Base-by-base conservation (phyloP, 2,329 filamentous ascomycete species). In the Aspergillus fijiensis region DNA sequence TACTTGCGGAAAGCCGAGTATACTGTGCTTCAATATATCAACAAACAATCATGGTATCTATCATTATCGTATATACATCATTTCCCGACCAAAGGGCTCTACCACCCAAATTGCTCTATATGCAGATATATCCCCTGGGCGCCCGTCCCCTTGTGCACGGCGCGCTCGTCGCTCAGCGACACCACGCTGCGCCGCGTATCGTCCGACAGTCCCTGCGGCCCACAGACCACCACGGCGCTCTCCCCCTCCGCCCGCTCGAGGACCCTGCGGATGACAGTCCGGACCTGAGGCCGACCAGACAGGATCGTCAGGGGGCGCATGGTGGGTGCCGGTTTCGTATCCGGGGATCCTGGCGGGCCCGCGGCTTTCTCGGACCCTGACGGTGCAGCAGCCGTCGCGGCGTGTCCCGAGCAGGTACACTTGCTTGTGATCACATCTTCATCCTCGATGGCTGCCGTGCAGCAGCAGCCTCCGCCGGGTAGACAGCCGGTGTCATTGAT, bases 61-160 rank as follows among this genome's bases (percentile, higher is more conserved):
- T 51, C 25, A 29, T 51, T 45, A 31, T 45, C 39, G 16, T 45
- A 45, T 35, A 29, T 56, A 57, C 39, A n/a, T 50, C 29, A 39
- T 31, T 29, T 10, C 9, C 27, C 27, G 9, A 2, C 27, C 4
- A 16, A 4, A 16, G 29, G 16, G 14, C 7, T 57, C 60, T 59
- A 72, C 61, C 65, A 86, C 3, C 79, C 81, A 73, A 86, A 87
- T 19, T 77, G 80, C 71, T 88, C 86, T 0, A 81, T 81, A 72
- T 87, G 84, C 33, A 87, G 69, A 69, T 82, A 87, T 29, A 88
- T 83, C 0, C 86, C 87, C 70, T 88, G 85, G 14, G 87, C 87
- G 0, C 85, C 86, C 0, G 84, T 88, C 2, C 87, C 87, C 70
- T 89, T 89, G 65, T 88, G 86, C 49, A 89, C 85, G 3, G 85